Percentiles rank a stretch among this genome's conserved stretches.
Conservation (phyloP, 257 asterid genomes). For the Solanum etuberosum region DNA sequence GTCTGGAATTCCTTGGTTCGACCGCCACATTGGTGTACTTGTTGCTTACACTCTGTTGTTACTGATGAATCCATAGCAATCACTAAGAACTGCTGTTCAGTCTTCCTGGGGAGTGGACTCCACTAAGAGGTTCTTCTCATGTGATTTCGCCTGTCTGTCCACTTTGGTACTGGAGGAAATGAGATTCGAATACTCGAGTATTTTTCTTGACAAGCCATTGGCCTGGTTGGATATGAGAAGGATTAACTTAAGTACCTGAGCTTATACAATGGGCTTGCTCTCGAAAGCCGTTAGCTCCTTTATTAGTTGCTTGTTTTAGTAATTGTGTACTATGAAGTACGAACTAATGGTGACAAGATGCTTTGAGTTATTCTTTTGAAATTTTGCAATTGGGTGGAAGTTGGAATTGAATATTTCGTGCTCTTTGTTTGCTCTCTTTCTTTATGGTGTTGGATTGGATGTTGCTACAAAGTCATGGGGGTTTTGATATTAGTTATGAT, state of each 20-base stretch:
- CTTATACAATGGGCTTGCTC: background rate
- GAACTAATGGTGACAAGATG: background rate
- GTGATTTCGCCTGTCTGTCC: background rate
- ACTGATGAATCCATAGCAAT: background rate
- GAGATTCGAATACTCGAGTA: background rate
- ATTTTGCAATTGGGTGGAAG: background rate
- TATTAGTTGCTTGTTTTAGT: background rate
- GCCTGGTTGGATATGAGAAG: background rate
- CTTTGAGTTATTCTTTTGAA: background rate
- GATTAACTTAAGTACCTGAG: background rate
- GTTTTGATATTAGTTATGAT: background rate
- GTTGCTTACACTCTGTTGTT: background rate
- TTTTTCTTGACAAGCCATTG: background rate
- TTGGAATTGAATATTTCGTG: background rate
- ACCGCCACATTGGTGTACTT: background rate
- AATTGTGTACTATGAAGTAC: background rate
- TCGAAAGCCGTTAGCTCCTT: background rate
- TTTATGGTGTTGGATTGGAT: background rate
- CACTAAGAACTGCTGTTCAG: background rate
- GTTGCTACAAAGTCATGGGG: background rate
- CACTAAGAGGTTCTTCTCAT: background rate
- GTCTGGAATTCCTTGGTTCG: background rate
- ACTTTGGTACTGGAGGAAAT: background rate
- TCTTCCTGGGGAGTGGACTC: background rate
- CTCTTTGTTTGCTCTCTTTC: constrained; percentile 1